These are phyloP conservation scores for Phytophthora brassicae DNA, from an alignment of 352 stramenopile genomes.

Conservation along the genomic window DNA sequence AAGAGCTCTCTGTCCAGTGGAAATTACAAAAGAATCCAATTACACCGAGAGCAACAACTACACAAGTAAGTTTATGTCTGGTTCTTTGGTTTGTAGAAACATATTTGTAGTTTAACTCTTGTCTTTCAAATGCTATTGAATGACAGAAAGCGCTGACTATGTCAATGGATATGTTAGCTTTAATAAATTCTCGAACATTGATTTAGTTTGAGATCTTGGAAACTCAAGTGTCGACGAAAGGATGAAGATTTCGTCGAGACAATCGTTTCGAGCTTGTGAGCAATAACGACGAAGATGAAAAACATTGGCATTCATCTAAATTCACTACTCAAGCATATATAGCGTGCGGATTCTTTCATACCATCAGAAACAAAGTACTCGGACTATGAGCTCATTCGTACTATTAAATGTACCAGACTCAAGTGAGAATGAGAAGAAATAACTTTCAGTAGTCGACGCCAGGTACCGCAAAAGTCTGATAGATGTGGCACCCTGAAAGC, in stretches of 20 bases:
- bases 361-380: constrained; percentile 45
- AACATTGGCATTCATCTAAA: constrained; percentile 8
- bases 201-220: constrained; percentile 66
- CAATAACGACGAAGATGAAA: constrained; percentile 32
- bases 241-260: constrained; percentile 18
- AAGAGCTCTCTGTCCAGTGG: constrained; percentile 29
- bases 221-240: constrained; percentile 16
- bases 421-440: constrained; percentile 6
- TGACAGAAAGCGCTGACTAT: constrained; percentile 50
- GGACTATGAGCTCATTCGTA: constrained; percentile 37
- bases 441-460: constrained; percentile 5
- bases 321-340: constrained; percentile 16
- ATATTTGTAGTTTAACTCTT: too few relatives aligned
- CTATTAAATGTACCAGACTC: constrained; percentile 21
- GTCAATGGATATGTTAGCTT: constrained; percentile 31
- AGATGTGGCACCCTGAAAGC: too few relatives aligned
- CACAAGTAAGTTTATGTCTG: constrained; percentile 31
- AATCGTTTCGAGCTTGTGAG: constrained; percentile 32
- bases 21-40: constrained; percentile 28
- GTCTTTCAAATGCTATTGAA: constrained; percentile 39
- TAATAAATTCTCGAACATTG: constrained; percentile 42
- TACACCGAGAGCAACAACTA: constrained; percentile 6
- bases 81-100: too few relatives aligned
- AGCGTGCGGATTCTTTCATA: constrained; percentile 67
- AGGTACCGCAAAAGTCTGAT: too few relatives aligned